A percentile compares a stretch with the other conserved stretches of the same genome.
phyloP scores from a whole-genome alignment of 2,329 filamentous ascomycete species.

The Cladophialophora exuberans region DNA sequence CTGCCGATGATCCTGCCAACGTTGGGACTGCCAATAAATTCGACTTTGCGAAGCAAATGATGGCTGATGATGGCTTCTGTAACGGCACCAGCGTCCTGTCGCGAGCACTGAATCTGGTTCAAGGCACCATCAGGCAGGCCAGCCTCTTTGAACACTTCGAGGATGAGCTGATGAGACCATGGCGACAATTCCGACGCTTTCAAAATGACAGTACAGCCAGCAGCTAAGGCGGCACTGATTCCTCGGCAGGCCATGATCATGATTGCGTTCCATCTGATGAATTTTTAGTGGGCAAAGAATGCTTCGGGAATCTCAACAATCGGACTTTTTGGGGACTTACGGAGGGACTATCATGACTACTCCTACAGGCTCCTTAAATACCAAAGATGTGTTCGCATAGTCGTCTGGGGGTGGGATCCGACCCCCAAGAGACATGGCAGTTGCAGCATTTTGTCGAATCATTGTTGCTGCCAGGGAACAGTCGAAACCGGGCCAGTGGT shows the following conservation, averaged over 20 bases:
- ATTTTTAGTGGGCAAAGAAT: no score
- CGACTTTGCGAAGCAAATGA: conserved; percentile 74
- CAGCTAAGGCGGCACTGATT: conserved; percentile 82
- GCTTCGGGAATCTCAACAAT: no score
- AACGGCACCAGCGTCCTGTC: conserved; percentile 64
- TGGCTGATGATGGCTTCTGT: conserved; percentile 72
- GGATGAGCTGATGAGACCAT: conserved; percentile 78
- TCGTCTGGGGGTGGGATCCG: no score
- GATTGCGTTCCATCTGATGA: conserved; percentile 79
- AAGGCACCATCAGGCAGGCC: conserved; percentile 80
- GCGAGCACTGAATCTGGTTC: conserved; percentile 85
- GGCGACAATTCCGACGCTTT: conserved; percentile 93
- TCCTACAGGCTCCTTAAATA: no score
- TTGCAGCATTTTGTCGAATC: no score
- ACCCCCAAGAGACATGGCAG: no score
- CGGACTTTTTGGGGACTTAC: no score
- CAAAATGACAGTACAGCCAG: conserved; percentile 83
- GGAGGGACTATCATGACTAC: no score
- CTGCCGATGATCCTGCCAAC: conserved; percentile 81
- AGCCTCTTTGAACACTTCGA: conserved; percentile 73
- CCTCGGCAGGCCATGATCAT: conserved; percentile 90
- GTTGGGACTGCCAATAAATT: conserved; percentile 87
- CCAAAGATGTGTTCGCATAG: no score
- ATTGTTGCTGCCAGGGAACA: no score
- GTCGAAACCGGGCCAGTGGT: no score